Base-by-base conservation (phyloP, 768 basidiomycete genomes). In the Sarcodon aspratus region DNA sequence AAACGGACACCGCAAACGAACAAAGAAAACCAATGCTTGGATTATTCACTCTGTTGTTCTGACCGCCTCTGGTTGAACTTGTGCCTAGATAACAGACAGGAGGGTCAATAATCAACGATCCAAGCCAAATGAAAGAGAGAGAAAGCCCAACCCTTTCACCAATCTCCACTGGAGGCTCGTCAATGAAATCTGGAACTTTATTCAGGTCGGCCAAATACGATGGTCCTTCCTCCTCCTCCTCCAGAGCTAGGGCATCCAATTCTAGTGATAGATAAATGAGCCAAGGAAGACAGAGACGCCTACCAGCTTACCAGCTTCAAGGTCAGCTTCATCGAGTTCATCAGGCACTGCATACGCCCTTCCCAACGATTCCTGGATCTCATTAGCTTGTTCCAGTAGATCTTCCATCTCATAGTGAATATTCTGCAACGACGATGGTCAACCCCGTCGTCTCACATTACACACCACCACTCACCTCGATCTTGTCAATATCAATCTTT, bases 391-490 rank as follows among this genome's bases (percentile, higher is more conserved):
- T 59, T 98, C 96, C 50, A 99, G 69, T 53, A 98, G 63, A 50
- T 98, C 96, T 59, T 96, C 93, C 94, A 99, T 97, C 51, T 99
- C 95, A 62, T 85, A 91, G 63, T 99, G 95, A 60, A 97, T 90
- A 58, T 72, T 83, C 94, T 97, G 60, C 7, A 45, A 21, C 7
- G 11, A n/a, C 10, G n/a, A 13, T 40, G 15, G 33, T 47, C 12
- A 15, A 12, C 10, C 36, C 12, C 31, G 52, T 37, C 5, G 18
- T 17, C 32, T 34, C 48, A 36, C 31, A 3, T 33, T 36, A 12
- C 13, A 27, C 15, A 13, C 11, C 13, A 15, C 21, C 21, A 47
- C 75, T 52, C 52, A 95, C 94, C 75, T 98, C 96, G 58, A 99
- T 97, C 78, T 96, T 94, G 73, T 95, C 91, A 55, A 99, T 80